Percentiles rank a stretch among this genome's conserved stretches.
phyloP scores from a whole-genome alignment of 306 rosid species.

The Inga oerstediana region DNA sequence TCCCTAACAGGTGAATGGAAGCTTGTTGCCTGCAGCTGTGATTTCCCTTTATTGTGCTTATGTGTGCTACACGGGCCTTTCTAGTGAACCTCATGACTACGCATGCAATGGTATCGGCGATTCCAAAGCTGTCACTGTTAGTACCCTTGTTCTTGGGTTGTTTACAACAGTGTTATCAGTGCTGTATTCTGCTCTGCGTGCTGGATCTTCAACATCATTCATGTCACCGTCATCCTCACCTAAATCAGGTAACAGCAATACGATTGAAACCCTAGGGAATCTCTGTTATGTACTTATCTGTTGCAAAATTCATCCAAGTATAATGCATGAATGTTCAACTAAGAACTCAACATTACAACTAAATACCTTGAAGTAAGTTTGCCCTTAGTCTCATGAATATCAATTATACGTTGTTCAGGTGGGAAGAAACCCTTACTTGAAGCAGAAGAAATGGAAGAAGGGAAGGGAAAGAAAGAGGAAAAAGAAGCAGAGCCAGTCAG shows the following conservation, averaged over 20 bases:
- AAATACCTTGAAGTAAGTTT: not conserved
- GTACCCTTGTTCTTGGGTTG: constrained; percentile 91
- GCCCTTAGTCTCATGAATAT: not conserved
- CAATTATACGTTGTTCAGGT: constrained; percentile 37
- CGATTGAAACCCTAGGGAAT: constrained; percentile 26
- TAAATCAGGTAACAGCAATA: constrained; percentile 54
- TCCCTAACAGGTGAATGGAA: constrained; percentile 79
- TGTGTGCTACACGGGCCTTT: constrained; percentile 87
- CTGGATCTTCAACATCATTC: constrained; percentile 92
- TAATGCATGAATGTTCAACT: not conserved
- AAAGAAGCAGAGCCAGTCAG: constrained; percentile 74
- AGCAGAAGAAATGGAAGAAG: constrained; percentile 74
- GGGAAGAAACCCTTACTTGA: constrained; percentile 73
- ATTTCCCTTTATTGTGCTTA: constrained; percentile 89
- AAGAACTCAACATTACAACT: not conserved
- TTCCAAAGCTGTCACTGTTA: constrained; percentile 63
- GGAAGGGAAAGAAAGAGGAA: constrained; percentile 57
- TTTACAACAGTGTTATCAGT: constrained; percentile 85
- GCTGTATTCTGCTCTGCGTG: constrained; percentile 91
- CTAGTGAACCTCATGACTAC: constrained; percentile 84
- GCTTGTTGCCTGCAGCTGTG: constrained; percentile 96
- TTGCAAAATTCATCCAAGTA: not conserved
- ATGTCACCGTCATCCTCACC: constrained; percentile 93
- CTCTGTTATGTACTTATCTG: constrained; percentile 4
- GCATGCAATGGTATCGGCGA: constrained; percentile 87